Evolutionary conservation across 1,284 basidiomycete species (phyloP), one percentile per base, ranked within the genome.

Genomic region (Sanghuangporus sanghuang): DNA sequence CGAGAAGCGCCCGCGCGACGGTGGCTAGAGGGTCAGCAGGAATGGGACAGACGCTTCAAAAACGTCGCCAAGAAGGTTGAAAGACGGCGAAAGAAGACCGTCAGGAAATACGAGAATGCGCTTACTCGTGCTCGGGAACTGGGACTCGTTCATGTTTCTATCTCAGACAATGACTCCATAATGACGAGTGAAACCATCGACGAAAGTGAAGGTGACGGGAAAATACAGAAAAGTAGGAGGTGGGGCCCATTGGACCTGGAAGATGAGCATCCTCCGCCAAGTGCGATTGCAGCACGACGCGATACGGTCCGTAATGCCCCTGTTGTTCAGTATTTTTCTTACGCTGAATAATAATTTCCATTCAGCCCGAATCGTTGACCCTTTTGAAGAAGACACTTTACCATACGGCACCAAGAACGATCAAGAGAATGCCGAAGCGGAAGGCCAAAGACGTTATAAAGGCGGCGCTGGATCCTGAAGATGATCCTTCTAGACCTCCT

Each of bases 191-290:
- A 59, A 55, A 16, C 64, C 5, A 16, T 3, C 59, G 62, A 59
- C 8, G 18, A 38, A n/a, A 27, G 27, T 38, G 52, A 64, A 40
- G 39, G 40, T 21, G 62, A 61, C 16, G 61, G 59, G 8, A 18
- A 40, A 21, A 63, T 67, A n/a, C 78, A 82, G 66, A 65, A 69
- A 16, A 77, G 79, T 44, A 69, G 80, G 48, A 72, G 82, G 38
- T 83, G 79, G 79, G 84, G 84, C 0, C 84, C 84, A 1, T 71
- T 86, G 53, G 85, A 86, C 69, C 71, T 86, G 12, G 80, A 79
- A 7, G 78, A 82, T 18, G 87, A 90, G 70, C 72, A 70, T 6
- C 86, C 86, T 8, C 86, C 87, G 7, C 79, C 84, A 1, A 84
- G 79, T 60, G 85, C 85, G 1, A 87, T 90, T 63, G 86, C 83